Conservation (phyloP, 805 yeast species). For the Yarrowia sp. region DNA sequence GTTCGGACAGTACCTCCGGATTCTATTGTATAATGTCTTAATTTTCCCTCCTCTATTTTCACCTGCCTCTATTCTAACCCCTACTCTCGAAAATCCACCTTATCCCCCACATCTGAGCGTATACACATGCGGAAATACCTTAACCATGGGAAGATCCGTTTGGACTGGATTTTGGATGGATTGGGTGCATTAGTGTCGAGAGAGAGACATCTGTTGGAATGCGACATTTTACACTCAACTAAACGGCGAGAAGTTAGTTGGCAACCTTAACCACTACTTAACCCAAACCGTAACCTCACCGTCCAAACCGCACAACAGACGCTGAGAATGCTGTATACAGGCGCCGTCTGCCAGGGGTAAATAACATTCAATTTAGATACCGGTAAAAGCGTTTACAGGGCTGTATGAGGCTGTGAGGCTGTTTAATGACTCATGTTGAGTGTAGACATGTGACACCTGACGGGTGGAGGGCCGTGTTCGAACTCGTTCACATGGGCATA, state of each 20-base stretch:
- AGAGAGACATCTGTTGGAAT: constrained; percentile 1
- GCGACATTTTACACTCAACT: constrained; percentile 15
- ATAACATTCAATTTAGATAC: constrained; percentile 9
- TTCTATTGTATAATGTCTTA: no score
- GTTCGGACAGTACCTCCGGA: no score
- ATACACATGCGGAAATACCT: constrained; percentile 21
- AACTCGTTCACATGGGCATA: no score
- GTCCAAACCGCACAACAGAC: not conserved
- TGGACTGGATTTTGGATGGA: constrained; percentile 17
- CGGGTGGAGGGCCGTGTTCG: no score
- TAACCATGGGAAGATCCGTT: not conserved
- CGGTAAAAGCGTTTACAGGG: constrained; percentile 3
- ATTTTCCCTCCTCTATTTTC: no score
- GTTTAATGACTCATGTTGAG: not conserved
- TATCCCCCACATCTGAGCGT: constrained; percentile 7
- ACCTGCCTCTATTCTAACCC: not conserved
- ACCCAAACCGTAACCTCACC: not conserved
- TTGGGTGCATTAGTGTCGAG: constrained; percentile 23
- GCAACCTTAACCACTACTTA: not conserved
- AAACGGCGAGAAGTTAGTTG: not conserved
- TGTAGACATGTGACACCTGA: no score
- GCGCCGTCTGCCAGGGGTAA: constrained; percentile 15
- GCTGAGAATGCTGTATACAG: not conserved
- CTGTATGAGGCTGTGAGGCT: not conserved
- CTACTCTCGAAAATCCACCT: constrained; percentile 1